Conservation (phyloP, 176 grass and related monocot genomes). For the Panicum miliaceum region DNA sequence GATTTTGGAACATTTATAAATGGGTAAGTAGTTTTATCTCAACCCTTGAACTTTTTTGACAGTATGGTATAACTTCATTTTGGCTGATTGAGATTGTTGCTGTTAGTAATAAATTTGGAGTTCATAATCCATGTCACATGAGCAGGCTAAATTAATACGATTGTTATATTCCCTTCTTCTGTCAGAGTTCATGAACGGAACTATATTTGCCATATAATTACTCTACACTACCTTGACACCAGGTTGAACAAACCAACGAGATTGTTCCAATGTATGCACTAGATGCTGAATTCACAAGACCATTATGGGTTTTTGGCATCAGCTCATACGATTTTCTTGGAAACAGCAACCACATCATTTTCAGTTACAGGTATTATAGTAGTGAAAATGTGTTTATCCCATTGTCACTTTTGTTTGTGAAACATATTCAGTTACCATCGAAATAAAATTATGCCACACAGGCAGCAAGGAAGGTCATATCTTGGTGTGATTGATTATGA, state of each 20-base stretch:
- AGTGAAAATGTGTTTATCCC: constrained; percentile 19
- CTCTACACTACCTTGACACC: constrained; percentile 27
- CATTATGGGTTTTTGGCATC: constrained; percentile 91
- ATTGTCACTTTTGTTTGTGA: constrained; percentile 19
- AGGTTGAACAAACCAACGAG: constrained; percentile 86
- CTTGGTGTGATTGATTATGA: constrained; percentile 78
- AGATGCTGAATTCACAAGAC: constrained; percentile 88
- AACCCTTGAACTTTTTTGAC: neutral
- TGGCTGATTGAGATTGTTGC: constrained; percentile 12
- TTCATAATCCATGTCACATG: neutral
- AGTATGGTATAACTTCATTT: neutral
- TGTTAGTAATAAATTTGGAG: constrained; percentile 21
- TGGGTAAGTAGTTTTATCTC: constrained; percentile 64
- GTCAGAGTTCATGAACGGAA: neutral
- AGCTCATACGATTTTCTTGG: constrained; percentile 89
- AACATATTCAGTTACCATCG: constrained; percentile 18
- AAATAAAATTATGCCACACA: constrained; percentile 48
- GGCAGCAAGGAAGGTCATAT: constrained; percentile 82
- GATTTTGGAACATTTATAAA: constrained; percentile 97
- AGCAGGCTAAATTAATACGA: neutral
- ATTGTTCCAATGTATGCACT: constrained; percentile 65
- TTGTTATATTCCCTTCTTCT: neutral
- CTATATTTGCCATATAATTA: constrained; percentile 30
- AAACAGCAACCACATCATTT: constrained; percentile 64
- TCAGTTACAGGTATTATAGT: constrained; percentile 85